A percentile compares a stretch with the other conserved stretches of the same genome.
phyloP scores from a whole-genome alignment of 345 rosid genomes.

The Ailanthus altissimus region DNA sequence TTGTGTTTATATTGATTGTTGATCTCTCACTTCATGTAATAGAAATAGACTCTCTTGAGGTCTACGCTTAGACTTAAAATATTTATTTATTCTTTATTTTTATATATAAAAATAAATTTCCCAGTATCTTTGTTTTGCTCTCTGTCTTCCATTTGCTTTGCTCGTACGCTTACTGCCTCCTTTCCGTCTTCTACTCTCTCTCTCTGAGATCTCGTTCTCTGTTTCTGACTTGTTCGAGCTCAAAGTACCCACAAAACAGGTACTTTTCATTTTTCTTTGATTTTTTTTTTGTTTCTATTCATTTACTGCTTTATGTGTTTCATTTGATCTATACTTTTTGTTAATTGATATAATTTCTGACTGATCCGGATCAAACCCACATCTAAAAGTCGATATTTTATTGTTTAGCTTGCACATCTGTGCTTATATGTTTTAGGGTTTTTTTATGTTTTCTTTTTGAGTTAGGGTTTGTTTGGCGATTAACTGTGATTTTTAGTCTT shows the following conservation, averaged over 20 bases:
- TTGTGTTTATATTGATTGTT: no score
- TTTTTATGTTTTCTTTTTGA: not conserved
- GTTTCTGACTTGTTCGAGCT: not conserved
- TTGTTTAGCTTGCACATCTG: no score
- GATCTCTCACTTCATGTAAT: no score
- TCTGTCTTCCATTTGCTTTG: slow-evolving; percentile 4
- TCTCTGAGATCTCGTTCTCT: not conserved
- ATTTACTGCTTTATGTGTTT: not conserved
- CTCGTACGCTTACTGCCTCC: slow-evolving; percentile 5
- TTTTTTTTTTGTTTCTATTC: not conserved
- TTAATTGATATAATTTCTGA: not conserved
- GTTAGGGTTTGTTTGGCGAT: slow-evolving; percentile 14
- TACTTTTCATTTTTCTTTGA: not conserved
- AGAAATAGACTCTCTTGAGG: no score
- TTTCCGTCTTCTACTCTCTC: not conserved
- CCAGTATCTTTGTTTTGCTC: not conserved
- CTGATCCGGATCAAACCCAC: slow-evolving; percentile 10
- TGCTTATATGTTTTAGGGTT: not conserved
- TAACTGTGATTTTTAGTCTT: not conserved
- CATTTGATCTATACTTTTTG: slow-evolving; percentile 10
- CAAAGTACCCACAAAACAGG: slow-evolving; percentile 5
- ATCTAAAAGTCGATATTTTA: not conserved
- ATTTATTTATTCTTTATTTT: no score
- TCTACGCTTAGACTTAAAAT: no score
- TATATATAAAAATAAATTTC: not conserved